Conservation (phyloP, 1,139 yeast species). For the Candida frijolesensis region DNA sequence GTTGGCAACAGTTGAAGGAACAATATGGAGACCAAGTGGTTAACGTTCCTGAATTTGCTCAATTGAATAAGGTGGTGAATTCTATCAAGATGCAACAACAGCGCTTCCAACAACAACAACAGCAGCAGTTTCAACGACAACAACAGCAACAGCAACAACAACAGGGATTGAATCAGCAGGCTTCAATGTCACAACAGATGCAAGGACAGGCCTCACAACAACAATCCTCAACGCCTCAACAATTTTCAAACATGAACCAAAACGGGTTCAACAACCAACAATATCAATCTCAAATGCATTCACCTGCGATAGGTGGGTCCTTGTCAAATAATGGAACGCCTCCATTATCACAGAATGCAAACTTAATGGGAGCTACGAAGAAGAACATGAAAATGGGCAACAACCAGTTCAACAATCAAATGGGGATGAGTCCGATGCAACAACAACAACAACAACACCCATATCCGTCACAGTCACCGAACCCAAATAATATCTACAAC, state of each 20-base stretch:
- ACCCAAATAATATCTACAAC: slow-evolving; percentile 8
- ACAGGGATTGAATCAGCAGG: slow-evolving; percentile 6
- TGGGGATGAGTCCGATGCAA: slow-evolving; percentile 11
- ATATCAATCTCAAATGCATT: slow-evolving; percentile 10
- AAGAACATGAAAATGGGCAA: slow-evolving; percentile 11
- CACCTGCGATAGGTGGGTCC: slow-evolving; percentile 15
- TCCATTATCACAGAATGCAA: slow-evolving; percentile 15
- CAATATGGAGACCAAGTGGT: slow-evolving; percentile 68
- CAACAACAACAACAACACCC: slow-evolving; percentile 10
- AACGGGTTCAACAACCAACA: slow-evolving; percentile 8
- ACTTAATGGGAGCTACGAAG: slow-evolving; percentile 9
- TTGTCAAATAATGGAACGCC: slow-evolving; percentile 14
- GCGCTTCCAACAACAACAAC: slow-evolving; percentile 21
- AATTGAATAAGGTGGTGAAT: slow-evolving; percentile 57
- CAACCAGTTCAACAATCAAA: slow-evolving; percentile 11
- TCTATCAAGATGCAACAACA: slow-evolving; percentile 45
- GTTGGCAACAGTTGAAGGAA: slow-evolving; percentile 64
- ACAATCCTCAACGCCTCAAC: slow-evolving; percentile 15
- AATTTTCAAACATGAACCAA: slow-evolving; percentile 8
- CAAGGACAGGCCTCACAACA: slow-evolving; percentile 12
- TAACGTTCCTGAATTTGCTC: slow-evolving; percentile 62
- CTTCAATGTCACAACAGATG: slow-evolving; percentile 7
- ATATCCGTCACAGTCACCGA: slow-evolving; percentile 5
- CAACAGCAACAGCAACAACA: slow-evolving; percentile 12
- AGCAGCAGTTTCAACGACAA: slow-evolving; percentile 16